Evolutionary conservation across 1,139 yeast genomes (phyloP).

Genomic region (Nakaseomyces delphensis): DNA sequence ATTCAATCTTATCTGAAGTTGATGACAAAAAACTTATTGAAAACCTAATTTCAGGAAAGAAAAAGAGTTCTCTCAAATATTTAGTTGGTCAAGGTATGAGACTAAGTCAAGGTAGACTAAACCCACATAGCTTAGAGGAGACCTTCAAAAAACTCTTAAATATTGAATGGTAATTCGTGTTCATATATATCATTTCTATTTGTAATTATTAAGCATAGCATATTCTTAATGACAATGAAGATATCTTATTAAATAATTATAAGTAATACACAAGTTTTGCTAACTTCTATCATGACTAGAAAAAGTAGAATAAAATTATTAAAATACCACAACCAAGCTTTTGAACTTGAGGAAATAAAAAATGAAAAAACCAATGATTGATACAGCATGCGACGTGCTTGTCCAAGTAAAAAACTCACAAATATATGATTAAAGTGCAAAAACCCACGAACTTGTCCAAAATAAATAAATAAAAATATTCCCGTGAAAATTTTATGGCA

Average conservation of each 20-base stretch:
- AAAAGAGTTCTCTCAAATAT: conserved; percentile 55
- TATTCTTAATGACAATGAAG: neutral
- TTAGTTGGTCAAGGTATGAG: conserved; percentile 83
- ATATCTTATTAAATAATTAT: conserved; percentile 1
- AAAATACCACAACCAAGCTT: neutral
- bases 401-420: neutral
- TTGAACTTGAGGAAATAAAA: neutral
- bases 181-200: neutral
- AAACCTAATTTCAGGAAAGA: conserved; percentile 50
- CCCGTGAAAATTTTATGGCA: conserved; percentile 6
- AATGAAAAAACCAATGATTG: neutral
- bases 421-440: neutral
- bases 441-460: neutral
- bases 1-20: conserved; percentile 39
- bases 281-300: neutral
- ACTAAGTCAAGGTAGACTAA: conserved; percentile 57
- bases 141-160: conserved; percentile 34
- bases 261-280: too few relatives aligned
- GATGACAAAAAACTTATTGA: conserved; percentile 47
- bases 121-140: conserved; percentile 41
- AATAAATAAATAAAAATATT: neutral
- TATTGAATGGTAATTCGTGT: conserved; percentile 14
- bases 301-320: neutral
- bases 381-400: neutral
- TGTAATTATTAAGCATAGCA: neutral